These are phyloP conservation scores for Phytophthora pistaciae DNA, from an alignment of 352 stramenopile species.

Conservation along the genomic window DNA sequence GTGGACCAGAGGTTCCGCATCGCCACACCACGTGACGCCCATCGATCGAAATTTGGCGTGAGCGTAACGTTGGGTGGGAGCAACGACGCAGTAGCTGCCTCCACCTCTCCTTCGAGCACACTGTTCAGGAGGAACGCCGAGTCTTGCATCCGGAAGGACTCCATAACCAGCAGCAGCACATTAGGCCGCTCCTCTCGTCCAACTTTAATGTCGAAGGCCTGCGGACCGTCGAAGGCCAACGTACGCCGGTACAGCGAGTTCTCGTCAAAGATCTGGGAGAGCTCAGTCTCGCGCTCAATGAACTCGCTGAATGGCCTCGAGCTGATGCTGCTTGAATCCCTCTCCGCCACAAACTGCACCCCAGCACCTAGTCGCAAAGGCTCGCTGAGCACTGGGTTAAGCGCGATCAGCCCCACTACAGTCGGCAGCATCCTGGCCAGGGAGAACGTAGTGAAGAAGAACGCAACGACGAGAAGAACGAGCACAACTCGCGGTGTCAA, in stretches of 20 bases:
- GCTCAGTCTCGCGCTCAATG: slow-evolving; percentile 59
- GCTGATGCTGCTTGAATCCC: slow-evolving; percentile 19
- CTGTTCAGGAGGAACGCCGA: slow-evolving; percentile 52
- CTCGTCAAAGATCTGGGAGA: slow-evolving; percentile 43
- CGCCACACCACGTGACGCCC: slow-evolving; percentile 55
- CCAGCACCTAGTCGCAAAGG: slow-evolving; percentile 44
- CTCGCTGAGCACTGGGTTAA: slow-evolving; percentile 66
- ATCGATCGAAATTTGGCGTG: slow-evolving; percentile 72
- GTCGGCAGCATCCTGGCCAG: slow-evolving; percentile 50
- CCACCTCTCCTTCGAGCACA: slow-evolving; percentile 29
- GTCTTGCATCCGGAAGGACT: slow-evolving; percentile 72
- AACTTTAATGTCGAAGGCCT: slow-evolving; percentile 65
- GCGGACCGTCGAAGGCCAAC: slow-evolving; percentile 51
- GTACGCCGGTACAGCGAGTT: slow-evolving; percentile 62
- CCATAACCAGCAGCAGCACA: slow-evolving; percentile 70
- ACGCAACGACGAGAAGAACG: slow-evolving; percentile 21
- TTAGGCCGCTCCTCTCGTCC: slow-evolving; percentile 54
- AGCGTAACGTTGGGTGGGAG: slow-evolving; percentile 59
- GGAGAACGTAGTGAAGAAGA: slow-evolving; percentile 35
- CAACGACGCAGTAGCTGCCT: slow-evolving; percentile 38
- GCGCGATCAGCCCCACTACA: slow-evolving; percentile 60
- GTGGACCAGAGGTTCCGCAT: slow-evolving; percentile 75
- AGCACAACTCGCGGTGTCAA: slow-evolving; percentile 37
- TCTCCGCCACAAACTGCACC: slow-evolving; percentile 25
- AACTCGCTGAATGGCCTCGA: slow-evolving; percentile 44